These are phyloP conservation scores for Diaporthe sp. DNA, from an alignment of 2,329 filamentous ascomycete genomes.

Conservation along the genomic window DNA sequence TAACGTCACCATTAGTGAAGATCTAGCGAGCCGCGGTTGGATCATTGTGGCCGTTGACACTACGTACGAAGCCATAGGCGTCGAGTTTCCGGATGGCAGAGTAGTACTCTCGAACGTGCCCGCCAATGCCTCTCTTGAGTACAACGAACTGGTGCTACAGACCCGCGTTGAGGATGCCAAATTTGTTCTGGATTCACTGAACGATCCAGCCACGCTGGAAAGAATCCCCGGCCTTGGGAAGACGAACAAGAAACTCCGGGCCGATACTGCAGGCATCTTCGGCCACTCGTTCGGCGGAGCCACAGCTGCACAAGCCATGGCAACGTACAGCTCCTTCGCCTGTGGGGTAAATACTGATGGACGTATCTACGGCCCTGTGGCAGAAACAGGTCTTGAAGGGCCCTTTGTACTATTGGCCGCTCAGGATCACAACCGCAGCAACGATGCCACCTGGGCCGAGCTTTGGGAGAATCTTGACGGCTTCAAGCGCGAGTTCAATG, in stretches of 20 bases:
- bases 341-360: not conserved
- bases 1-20: too few species aligned
- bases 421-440: not conserved
- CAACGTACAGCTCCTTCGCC: not conserved
- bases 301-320: slow-evolving; percentile 9
- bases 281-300: slow-evolving; percentile 6
- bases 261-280: not conserved
- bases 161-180: slow-evolving; percentile 1
- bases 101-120: not conserved
- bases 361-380: not conserved
- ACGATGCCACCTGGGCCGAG: not conserved
- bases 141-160: not conserved
- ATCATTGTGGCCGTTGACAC: not conserved
- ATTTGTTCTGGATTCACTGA: not conserved
- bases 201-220: not conserved
- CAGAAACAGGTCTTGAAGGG: not conserved
- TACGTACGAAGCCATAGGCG: not conserved
- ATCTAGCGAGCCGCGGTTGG: slow-evolving; percentile 3
- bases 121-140: not conserved
- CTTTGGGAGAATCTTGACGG: not conserved
- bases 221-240: not conserved
- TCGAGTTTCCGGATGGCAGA: not conserved
- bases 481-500: not conserved
- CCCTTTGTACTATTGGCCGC: not conserved
- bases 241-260: not conserved